These are phyloP conservation scores for Aspergillus costaricaensis DNA, from an alignment of 2,329 filamentous ascomycete genomes.

Conservation along the genomic window DNA sequence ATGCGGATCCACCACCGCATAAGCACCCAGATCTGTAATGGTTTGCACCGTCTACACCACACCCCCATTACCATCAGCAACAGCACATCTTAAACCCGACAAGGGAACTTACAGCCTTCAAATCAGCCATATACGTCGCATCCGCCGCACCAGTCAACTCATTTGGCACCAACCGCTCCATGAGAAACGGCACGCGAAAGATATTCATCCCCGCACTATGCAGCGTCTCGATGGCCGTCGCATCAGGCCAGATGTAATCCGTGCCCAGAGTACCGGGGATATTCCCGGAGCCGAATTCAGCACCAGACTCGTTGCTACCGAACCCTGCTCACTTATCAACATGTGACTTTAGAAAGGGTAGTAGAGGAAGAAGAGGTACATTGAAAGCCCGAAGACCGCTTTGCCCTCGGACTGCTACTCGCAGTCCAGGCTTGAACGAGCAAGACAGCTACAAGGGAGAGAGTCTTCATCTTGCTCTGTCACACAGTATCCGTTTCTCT, in stretches of 20 bases:
- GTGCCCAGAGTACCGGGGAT: conserved; percentile 59
- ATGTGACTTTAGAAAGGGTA: neutral
- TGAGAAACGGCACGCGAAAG: conserved; percentile 58
- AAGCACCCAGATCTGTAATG: conserved; percentile 50
- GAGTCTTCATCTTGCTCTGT: conserved; percentile 8
- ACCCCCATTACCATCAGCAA: neutral
- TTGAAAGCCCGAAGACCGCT: conserved; percentile 15
- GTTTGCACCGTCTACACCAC: conserved; percentile 34
- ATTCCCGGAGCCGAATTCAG: conserved; percentile 63
- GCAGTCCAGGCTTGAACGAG: conserved; percentile 8
- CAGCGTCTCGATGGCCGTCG: conserved; percentile 53
- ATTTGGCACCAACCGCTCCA: conserved; percentile 57
- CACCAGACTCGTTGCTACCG: conserved; percentile 60
- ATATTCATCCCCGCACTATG: conserved; percentile 57
- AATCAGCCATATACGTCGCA: conserved; percentile 45
- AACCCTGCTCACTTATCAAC: conserved; percentile 33
- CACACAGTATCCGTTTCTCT: no score
- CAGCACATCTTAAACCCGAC: no score
- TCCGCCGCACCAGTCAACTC: conserved; percentile 48
- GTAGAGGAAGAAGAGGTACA: conserved; percentile 1
- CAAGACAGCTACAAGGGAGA: conserved; percentile 8
- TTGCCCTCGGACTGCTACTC: conserved; percentile 6
- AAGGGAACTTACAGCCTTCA: conserved; percentile 29
- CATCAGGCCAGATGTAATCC: conserved; percentile 65
- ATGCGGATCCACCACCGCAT: conserved; percentile 61